These are phyloP conservation scores for Emydomyces testavorans DNA, from an alignment of 2,329 filamentous ascomycete genomes.

Conservation along the genomic window DNA sequence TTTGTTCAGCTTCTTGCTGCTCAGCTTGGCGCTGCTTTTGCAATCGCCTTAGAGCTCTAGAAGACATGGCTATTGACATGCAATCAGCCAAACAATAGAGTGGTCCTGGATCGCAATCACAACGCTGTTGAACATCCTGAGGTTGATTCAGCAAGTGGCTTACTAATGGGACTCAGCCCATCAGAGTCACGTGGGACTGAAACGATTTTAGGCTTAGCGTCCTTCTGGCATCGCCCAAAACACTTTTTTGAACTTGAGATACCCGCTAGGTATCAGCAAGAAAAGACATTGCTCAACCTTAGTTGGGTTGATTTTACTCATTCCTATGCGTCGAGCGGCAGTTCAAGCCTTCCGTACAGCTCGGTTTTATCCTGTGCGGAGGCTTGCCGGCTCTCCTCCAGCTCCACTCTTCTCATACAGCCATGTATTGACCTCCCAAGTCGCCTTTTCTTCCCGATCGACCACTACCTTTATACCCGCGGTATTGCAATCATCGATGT, in stretches of 20 bases:
- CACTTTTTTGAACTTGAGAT: not conserved
- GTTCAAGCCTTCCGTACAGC: slow-evolving; percentile 38
- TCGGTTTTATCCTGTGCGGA: slow-evolving; percentile 37
- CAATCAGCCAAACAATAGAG: too few relatives aligned
- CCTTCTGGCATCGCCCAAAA: not conserved
- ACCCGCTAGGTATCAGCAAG: not conserved
- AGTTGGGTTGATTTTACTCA: slow-evolving; percentile 13
- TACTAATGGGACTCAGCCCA: too few relatives aligned
- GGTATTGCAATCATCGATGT: slow-evolving; percentile 37
- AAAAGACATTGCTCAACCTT: slow-evolving; percentile 3
- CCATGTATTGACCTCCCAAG: slow-evolving; percentile 27
- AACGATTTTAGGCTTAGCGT: slow-evolving; percentile 3
- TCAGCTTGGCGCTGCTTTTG: slow-evolving; percentile 49
- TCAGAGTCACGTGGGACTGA: slow-evolving; percentile 1
- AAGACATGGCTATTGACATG: slow-evolving; percentile 49
- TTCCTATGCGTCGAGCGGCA: slow-evolving; percentile 39
- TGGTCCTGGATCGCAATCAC: too few relatives aligned
- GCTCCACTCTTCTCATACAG: slow-evolving; percentile 29
- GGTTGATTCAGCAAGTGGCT: too few relatives aligned
- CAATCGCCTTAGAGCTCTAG: slow-evolving; percentile 52
- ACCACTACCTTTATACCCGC: slow-evolving; percentile 27
- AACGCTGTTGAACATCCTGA: not conserved
- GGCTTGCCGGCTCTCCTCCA: slow-evolving; percentile 27
- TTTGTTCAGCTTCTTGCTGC: slow-evolving; percentile 34
- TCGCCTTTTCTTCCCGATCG: slow-evolving; percentile 25